phyloP scores from a whole-genome alignment of 352 stramenopile genomes.

The Globisporangium canariense region DNA sequence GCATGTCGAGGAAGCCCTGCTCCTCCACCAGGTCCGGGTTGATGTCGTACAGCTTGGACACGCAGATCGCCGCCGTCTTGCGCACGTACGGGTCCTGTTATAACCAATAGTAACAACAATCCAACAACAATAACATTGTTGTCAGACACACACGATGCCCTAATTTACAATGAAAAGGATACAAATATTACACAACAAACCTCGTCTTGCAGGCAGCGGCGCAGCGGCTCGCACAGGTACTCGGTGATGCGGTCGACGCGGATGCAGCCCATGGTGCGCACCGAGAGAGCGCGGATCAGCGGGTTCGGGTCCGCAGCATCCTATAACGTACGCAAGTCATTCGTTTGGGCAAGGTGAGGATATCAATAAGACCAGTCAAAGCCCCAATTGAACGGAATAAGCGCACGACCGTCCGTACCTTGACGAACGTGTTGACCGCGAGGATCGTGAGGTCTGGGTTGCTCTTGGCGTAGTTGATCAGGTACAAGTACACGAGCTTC shows the following conservation, averaged over 20 bases:
- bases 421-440: constrained; percentile 99
- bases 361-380: not conserved
- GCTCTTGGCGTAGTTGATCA: constrained; percentile 99
- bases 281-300: constrained; percentile 95
- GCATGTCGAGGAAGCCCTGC: constrained; percentile 93
- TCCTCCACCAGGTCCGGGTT: constrained; percentile 96
- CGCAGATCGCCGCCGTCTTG: constrained; percentile 99
- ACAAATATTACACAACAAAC: constrained; percentile 4
- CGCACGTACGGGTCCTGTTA: constrained; percentile 96
- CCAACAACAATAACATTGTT: not conserved
- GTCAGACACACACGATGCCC: not conserved
- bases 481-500: constrained; percentile 99
- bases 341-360: not conserved
- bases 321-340: constrained; percentile 8
- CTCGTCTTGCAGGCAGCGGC: constrained; percentile 90
- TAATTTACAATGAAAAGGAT: not conserved
- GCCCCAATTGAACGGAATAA: not conserved
- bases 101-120: constrained; percentile 6
- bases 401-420: constrained; percentile 19
- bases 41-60: constrained; percentile 99
- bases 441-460: constrained; percentile 99
- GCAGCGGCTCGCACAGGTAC: constrained; percentile 97
- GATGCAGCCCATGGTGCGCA: constrained; percentile 99
- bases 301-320: constrained; percentile 90
- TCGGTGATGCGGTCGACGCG: constrained; percentile 99